A percentile compares a stretch with the other conserved stretches of the same genome.
Evolutionary conservation across 2,329 filamentous ascomycete genomes (phyloP).

Genomic region (Ceratocystis harringtonii): DNA sequence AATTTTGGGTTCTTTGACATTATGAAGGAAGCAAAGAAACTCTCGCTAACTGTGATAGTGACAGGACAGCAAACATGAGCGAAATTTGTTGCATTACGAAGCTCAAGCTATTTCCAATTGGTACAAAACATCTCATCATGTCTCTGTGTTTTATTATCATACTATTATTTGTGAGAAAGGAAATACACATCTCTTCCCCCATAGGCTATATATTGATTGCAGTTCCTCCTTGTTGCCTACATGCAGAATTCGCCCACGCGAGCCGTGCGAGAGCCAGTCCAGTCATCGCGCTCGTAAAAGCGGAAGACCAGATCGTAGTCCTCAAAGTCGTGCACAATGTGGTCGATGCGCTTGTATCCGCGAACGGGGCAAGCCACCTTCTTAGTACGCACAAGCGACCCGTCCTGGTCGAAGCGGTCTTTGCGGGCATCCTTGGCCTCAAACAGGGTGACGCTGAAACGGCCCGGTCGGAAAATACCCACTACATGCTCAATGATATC

Average conservation of each 20-base stretch:
- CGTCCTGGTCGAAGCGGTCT: constrained; percentile 12
- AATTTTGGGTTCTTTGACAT: neutral
- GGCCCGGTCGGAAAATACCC: constrained; percentile 89
- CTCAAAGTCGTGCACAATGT: constrained; percentile 93
- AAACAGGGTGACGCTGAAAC: constrained; percentile 93
- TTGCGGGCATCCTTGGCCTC: constrained; percentile 53
- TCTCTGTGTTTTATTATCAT: too few species aligned
- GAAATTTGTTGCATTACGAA: too few species aligned
- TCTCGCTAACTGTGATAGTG: neutral
- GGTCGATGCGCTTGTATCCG: constrained; percentile 79
- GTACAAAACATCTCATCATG: too few species aligned
- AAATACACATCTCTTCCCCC: too few species aligned
- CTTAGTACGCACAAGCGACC: constrained; percentile 27
- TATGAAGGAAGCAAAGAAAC: neutral
- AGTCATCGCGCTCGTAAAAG: constrained; percentile 87
- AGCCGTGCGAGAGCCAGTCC: constrained; percentile 38
- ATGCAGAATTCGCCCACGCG: constrained; percentile 35
- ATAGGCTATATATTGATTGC: too few species aligned
- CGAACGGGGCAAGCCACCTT: constrained; percentile 41
- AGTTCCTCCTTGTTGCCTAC: neutral
- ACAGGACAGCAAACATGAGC: neutral
- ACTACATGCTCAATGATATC: constrained; percentile 92
- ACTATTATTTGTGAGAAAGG: too few species aligned
- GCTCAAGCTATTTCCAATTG: too few species aligned
- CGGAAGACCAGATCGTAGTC: constrained; percentile 94